Evolutionary conservation across 441 rosid species (phyloP).

Genomic region (Gossypium gossypioides): DNA sequence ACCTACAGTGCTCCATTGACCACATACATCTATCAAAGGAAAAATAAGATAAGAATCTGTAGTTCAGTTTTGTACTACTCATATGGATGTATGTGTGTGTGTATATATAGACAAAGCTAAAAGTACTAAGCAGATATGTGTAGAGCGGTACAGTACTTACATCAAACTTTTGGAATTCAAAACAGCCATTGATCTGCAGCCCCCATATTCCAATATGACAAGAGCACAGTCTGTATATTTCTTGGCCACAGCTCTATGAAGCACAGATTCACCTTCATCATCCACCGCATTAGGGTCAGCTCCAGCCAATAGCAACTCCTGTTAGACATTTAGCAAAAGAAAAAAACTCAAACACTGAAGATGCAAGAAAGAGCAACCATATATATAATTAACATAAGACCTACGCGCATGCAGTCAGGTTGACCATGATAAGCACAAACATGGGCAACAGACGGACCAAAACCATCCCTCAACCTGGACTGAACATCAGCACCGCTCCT

Average conservation of each 20-base stretch:
- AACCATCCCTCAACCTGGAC: conserved; percentile 85
- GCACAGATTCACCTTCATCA: conserved; percentile 97
- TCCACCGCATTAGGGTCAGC: conserved; percentile 98
- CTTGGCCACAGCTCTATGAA: conserved; percentile 84
- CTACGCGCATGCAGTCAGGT: conserved; percentile 97
- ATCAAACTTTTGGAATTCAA: conserved; percentile 69
- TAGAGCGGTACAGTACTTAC: conserved; percentile 34
- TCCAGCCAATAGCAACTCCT: conserved; percentile 93
- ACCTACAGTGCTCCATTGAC: neutral
- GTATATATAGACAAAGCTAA: neutral
- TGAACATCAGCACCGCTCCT: conserved; percentile 71
- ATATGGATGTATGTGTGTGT: neutral
- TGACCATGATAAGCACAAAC: conserved; percentile 99
- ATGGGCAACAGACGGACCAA: conserved; percentile 96
- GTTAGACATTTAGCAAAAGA: conserved; percentile 19
- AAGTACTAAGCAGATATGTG: neutral
- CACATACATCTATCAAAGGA: neutral
- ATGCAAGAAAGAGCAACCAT: conserved; percentile 9
- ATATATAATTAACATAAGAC: conserved; percentile 25
- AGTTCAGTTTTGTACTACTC: neutral
- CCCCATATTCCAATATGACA: conserved; percentile 86
- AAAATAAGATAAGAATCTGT: neutral
- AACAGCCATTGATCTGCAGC: conserved; percentile 78
- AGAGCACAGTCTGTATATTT: conserved; percentile 89
- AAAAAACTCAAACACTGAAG: neutral